A percentile compares a stretch with the other conserved stretches of the same genome.
These are phyloP conservation scores for Termitomyces sp. DNA, from an alignment of 768 basidiomycete genomes.

Conservation along the genomic window DNA sequence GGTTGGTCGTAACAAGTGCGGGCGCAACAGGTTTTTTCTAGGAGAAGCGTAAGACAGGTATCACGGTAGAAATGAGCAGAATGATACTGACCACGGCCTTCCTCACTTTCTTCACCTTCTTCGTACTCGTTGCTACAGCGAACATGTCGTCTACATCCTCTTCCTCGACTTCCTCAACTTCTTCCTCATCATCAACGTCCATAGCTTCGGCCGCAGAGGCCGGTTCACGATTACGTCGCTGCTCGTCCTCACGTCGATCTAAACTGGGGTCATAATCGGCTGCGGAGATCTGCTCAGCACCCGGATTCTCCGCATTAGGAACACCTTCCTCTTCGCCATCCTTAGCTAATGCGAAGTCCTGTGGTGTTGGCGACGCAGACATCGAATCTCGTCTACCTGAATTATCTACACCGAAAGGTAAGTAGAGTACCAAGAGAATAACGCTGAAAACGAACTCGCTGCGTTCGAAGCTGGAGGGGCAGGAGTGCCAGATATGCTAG, in stretches of 20 bases:
- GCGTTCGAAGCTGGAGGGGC: constrained; percentile 11
- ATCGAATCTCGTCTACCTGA: constrained; percentile 47
- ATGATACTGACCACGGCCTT: constrained; percentile 42
- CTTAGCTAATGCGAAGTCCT: constrained; percentile 65
- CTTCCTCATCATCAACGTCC: constrained; percentile 40
- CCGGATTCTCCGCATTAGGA: constrained; percentile 39
- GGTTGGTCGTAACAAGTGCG: constrained; percentile 65
- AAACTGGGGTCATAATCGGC: constrained; percentile 83
- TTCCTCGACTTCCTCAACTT: constrained; percentile 61
- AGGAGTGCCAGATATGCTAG: constrained; percentile 35
- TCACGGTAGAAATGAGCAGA: background rate
- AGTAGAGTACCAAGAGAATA: background rate
- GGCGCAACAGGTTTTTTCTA: constrained; percentile 47
- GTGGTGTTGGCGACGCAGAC: constrained; percentile 55
- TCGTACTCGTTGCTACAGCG: constrained; percentile 44
- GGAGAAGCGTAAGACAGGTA: background rate
- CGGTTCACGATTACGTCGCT: constrained; percentile 50
- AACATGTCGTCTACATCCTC: constrained; percentile 98
- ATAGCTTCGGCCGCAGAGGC: constrained; percentile 27
- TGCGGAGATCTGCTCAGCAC: constrained; percentile 73
- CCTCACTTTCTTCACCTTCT: constrained; percentile 56
- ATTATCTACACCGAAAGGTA: background rate
- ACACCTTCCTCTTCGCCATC: constrained; percentile 46
- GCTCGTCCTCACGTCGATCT: constrained; percentile 83
- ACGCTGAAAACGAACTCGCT: constrained; percentile 9